Base-by-base conservation (phyloP, 331 rosid genomes). In the Saraca asoca region DNA sequence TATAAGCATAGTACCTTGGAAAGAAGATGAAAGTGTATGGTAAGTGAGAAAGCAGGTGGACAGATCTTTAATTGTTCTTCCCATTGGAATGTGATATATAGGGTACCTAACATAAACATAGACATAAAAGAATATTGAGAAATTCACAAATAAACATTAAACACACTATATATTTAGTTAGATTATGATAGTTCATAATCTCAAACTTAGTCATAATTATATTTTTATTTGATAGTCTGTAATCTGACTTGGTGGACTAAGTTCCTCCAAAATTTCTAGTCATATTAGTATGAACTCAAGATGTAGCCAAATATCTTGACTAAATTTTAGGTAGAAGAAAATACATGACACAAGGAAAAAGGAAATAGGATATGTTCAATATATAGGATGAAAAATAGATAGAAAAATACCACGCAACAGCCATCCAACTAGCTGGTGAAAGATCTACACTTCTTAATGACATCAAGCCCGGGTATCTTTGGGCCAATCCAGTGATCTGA, bases 361-460 rank as follows among this genome's bases (percentile, higher is more conserved):
- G 31, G 31, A 24, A 24, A 3, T 24, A 24, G 31, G 1, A 24
- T 3, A 24, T 24, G 31, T 24, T 24, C 31, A 1, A 24, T 24
- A 24, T 24, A 24, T 3, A 24, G 31, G 31, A 24, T 24, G 31
- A 24, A 24, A 24, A 1, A 24, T 24, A 48, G 66, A 62, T 24
- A 60, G 69, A 77, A 58, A 76, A 10, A 64, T 75, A 92, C 98
- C 98, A 93, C 12, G 97, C 83, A 73, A 93, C 95, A 7, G 98
- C 88, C 97, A 93, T 87, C 98, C 97, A 93, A 77, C 95, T 93
- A 43, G 98, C 98, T 13, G 98, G 98, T 7, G 98, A 93, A 69
- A 93, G 94, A 83, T 93, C 98, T 50, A 93, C 98, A 39, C 96
- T 93, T 75, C 91, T 85, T 62, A 93, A 76, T 67, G 98, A 85